Percentiles rank a stretch among this genome's conserved stretches.
Evolutionary conservation across 148 eudicot species (phyloP).

Genomic region (Amaranthus palmeri): DNA sequence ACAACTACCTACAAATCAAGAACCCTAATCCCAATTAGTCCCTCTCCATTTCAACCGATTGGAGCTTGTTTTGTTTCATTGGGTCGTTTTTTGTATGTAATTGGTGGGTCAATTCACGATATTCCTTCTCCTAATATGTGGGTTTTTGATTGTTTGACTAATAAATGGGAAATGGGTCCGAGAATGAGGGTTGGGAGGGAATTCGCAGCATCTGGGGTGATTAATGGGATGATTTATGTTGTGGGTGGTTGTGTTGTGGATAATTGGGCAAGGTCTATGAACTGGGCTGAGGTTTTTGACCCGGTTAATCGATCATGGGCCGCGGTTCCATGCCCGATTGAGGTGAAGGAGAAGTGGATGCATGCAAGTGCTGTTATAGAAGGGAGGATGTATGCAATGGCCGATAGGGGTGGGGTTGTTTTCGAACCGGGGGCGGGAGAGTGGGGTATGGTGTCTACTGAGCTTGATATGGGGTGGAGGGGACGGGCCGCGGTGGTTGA

Average conservation of each 20-base stretch:
- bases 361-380: conserved; percentile 76
- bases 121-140: conserved; percentile 39
- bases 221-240: conserved; percentile 69
- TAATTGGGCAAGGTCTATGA: conserved; percentile 54
- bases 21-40: conserved; percentile 31
- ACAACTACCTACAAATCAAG: conserved; percentile 6
- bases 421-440: conserved; percentile 42
- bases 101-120: conserved; percentile 70
- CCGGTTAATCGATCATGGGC: conserved; percentile 52
- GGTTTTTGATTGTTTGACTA: conserved; percentile 59
- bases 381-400: conserved; percentile 80
- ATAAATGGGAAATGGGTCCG: conserved; percentile 74
- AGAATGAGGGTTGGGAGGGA: conserved; percentile 72
- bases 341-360: conserved; percentile 82
- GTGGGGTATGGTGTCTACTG: conserved; percentile 61
- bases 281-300: conserved; percentile 88
- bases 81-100: conserved; percentile 53
- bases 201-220: conserved; percentile 70
- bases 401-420: conserved; percentile 87
- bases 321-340: conserved; percentile 47
- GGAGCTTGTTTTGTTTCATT: conserved; percentile 52
- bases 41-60: conserved; percentile 44
- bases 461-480: conserved; percentile 90
- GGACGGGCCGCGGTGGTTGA: conserved; percentile 80
- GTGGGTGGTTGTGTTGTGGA: conserved; percentile 87